phyloP scores from a whole-genome alignment of 2,329 filamentous ascomycete species.

The Microsporum canis region DNA sequence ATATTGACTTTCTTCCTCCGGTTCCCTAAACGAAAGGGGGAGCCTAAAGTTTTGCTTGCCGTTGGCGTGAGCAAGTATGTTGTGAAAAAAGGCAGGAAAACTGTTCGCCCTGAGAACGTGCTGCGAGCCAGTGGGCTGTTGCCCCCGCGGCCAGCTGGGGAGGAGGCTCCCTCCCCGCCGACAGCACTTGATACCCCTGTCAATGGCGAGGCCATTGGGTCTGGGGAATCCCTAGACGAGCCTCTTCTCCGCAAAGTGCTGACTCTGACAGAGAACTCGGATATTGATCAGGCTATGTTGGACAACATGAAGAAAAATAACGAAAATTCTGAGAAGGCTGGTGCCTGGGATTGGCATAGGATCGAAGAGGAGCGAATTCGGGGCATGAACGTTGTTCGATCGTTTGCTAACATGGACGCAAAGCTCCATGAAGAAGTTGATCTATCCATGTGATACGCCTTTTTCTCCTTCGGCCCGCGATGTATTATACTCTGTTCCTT shows the following conservation, averaged over 20 bases:
- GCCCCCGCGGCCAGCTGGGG: constrained; percentile 57
- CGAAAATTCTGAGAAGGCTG: constrained; percentile 23
- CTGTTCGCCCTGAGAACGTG: constrained; percentile 68
- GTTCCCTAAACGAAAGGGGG: constrained; percentile 34
- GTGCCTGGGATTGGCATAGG: constrained; percentile 49
- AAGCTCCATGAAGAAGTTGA: constrained; percentile 36
- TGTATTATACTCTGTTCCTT: neutral
- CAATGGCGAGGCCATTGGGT: constrained; percentile 25
- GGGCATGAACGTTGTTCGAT: constrained; percentile 44
- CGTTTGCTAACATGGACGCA: constrained; percentile 44
- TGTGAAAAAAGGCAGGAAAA: constrained; percentile 69
- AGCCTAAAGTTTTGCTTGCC: constrained; percentile 56
- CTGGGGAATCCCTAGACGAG: constrained; percentile 24
- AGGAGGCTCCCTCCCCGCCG: constrained; percentile 22
- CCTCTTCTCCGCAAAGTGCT: constrained; percentile 28
- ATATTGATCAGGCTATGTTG: constrained; percentile 20
- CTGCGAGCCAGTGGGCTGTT: constrained; percentile 62
- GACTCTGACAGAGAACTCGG: constrained; percentile 23
- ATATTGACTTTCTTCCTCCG: constrained; percentile 62
- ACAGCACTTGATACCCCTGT: constrained; percentile 18
- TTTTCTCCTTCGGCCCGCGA: constrained; percentile 8
- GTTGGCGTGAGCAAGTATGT: constrained; percentile 70
- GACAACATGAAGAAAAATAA: constrained; percentile 21
- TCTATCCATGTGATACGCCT: constrained; percentile 8
- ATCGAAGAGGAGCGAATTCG: constrained; percentile 47